Conservation (phyloP, 2,329 filamentous ascomycete species). For the Calonectria ilicicola region DNA sequence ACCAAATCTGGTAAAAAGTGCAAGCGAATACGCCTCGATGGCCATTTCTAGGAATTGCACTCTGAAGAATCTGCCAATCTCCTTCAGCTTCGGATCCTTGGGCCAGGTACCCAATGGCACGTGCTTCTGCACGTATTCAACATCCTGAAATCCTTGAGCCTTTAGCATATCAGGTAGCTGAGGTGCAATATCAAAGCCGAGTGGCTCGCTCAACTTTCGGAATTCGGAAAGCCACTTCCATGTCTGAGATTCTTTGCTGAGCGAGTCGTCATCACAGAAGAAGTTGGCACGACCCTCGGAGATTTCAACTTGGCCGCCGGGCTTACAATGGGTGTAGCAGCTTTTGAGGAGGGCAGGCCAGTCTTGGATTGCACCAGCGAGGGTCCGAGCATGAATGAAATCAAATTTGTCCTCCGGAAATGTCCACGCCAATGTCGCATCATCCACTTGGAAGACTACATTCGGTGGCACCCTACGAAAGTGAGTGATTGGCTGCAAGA, state of each 20-base stretch:
- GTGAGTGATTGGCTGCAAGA: background rate
- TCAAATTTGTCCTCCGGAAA: constrained; percentile 40
- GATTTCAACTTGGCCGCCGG: constrained; percentile 29
- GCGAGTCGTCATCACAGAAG: constrained; percentile 38
- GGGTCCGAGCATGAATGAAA: constrained; percentile 43
- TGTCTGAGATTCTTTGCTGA: constrained; percentile 32
- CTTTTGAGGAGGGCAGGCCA: constrained; percentile 39
- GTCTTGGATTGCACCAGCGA: constrained; percentile 44
- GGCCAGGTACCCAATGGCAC: constrained; percentile 57
- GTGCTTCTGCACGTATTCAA: constrained; percentile 42
- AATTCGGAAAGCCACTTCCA: constrained; percentile 39
- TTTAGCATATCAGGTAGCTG: constrained; percentile 29
- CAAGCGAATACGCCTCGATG: constrained; percentile 36
- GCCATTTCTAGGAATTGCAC: constrained; percentile 35
- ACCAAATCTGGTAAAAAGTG: constrained; percentile 39
- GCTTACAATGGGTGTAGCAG: constrained; percentile 32
- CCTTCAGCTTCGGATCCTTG: constrained; percentile 54
- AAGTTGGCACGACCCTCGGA: constrained; percentile 37
- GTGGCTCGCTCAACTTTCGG: constrained; percentile 30
- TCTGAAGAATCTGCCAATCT: constrained; percentile 35
- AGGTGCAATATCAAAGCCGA: constrained; percentile 37
- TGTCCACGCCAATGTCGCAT: constrained; percentile 40
- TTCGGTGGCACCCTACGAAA: constrained; percentile 37
- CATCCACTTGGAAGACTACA: constrained; percentile 42
- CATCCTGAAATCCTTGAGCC: constrained; percentile 45